Evolutionary conservation across 2,329 filamentous ascomycete genomes (phyloP).

Genomic region (Phoma sp.): DNA sequence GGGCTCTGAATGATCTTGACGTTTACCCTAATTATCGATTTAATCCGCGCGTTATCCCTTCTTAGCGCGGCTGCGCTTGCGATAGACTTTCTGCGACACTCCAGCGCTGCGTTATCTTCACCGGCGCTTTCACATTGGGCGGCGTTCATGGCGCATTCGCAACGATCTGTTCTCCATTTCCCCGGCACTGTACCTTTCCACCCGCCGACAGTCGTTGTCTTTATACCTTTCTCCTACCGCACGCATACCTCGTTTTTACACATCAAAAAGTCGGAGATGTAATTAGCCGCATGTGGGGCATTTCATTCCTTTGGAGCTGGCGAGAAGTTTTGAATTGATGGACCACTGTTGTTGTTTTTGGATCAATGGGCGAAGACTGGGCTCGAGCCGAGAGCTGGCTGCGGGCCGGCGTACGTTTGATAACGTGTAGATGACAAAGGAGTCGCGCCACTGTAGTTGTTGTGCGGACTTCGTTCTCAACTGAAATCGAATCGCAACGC

Average conservation of each 20-base stretch:
- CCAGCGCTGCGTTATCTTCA: constrained; percentile 21
- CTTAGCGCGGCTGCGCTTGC: constrained; percentile 26
- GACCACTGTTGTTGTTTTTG: constrained; percentile 1
- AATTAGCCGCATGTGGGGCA: constrained; percentile 30
- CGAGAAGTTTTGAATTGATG: constrained; percentile 8
- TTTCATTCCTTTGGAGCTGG: constrained; percentile 6
- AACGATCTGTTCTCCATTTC: constrained; percentile 13
- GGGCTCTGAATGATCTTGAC: constrained; percentile 41
- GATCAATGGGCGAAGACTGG: constrained; percentile 4
- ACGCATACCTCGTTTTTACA: constrained; percentile 28
- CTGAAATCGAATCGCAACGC: constrained; percentile 19
- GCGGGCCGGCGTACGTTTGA: constrained; percentile 6
- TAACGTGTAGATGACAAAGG: constrained; percentile 14
- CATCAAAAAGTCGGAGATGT: constrained; percentile 36
- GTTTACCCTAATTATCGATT: constrained; percentile 27
- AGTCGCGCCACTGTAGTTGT: not conserved
- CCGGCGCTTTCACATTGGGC: constrained; percentile 37
- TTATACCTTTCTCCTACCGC: constrained; percentile 16
- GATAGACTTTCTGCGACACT: constrained; percentile 32
- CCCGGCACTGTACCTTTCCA: constrained; percentile 18
- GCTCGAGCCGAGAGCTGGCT: not conserved
- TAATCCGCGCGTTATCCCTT: constrained; percentile 30
- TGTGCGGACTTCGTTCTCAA: constrained; percentile 11
- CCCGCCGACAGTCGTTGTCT: constrained; percentile 20
- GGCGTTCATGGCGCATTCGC: constrained; percentile 40